Evolutionary conservation across 176 grass and related monocot species (phyloP).

Genomic region (Urochloa ruziziensis): DNA sequence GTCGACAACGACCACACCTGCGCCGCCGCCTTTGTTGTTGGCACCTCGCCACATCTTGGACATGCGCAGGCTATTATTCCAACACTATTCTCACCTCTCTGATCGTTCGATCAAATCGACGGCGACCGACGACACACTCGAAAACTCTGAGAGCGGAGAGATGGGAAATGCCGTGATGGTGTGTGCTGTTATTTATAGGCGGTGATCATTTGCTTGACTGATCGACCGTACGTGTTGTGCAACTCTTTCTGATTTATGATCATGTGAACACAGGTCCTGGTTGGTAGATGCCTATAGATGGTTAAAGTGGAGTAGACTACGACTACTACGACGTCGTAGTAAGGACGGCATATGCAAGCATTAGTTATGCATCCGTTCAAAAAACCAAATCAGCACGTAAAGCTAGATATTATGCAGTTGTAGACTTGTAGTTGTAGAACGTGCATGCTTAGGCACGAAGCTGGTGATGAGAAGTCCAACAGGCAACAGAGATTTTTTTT

Average conservation of each 20-base stretch:
- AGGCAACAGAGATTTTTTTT: no score
- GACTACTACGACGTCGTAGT: no score
- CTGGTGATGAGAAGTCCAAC: neutral
- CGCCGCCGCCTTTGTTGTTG: neutral
- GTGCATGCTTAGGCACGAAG: neutral
- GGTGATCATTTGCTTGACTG: neutral
- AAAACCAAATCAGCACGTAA: neutral
- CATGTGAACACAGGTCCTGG: neutral
- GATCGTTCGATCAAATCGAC: no score
- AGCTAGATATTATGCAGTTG: neutral
- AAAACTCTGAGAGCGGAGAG: no score
- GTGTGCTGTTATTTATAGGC: constrained; percentile 9
- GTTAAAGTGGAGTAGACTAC: neutral
- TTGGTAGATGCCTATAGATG: neutral
- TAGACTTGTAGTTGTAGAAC: no score
- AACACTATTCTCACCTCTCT: neutral
- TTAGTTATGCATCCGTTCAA: neutral
- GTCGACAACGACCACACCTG: neutral
- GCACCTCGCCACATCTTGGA: neutral
- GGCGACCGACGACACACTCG: no score
- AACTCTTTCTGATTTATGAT: neutral
- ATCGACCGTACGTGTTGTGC: neutral
- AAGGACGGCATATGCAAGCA: neutral
- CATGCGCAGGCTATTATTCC: no score
- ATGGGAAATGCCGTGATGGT: no score